Evolutionary conservation across 2,329 filamentous ascomycete species (phyloP).

Genomic region (Stagonosporopsis vannaccii): DNA sequence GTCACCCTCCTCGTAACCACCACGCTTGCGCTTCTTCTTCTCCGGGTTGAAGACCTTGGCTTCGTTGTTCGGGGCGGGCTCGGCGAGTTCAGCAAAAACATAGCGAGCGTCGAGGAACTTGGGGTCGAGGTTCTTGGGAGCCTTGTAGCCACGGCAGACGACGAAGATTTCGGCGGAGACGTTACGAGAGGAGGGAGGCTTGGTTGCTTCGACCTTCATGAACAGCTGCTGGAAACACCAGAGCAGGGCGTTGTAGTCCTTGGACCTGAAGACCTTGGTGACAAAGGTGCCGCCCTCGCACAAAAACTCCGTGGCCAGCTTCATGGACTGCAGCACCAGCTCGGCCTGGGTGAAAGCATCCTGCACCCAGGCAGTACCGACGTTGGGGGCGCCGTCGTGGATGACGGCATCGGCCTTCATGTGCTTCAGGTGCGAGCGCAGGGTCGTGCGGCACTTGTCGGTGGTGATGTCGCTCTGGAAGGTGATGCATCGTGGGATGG

Average conservation of each 20-base stretch:
- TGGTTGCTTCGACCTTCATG: conserved; percentile 93
- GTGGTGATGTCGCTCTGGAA: conserved; percentile 99
- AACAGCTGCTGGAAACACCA: conserved; percentile 99
- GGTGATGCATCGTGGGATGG: conserved; percentile 90
- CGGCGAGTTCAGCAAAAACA: conserved; percentile 91
- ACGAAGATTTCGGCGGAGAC: conserved; percentile 99
- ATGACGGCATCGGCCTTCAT: conserved; percentile 96
- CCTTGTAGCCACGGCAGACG: conserved; percentile 93
- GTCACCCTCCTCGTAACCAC: conserved; percentile 96
- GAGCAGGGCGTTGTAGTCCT: conserved; percentile 93
- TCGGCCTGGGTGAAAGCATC: conserved; percentile 98
- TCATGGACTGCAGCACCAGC: conserved; percentile 86
- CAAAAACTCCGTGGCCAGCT: conserved; percentile 92
- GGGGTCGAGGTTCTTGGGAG: conserved; percentile 90
- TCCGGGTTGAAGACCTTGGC: conserved; percentile 98
- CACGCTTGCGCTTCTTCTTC: conserved; percentile 94
- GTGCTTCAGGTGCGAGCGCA: conserved; percentile 88
- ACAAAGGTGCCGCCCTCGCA: conserved; percentile 82
- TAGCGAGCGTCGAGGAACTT: conserved; percentile 87
- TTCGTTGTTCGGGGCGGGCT: conserved; percentile 89
- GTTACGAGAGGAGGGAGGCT: conserved; percentile 93
- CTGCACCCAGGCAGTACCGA: conserved; percentile 97
- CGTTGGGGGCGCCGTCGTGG: conserved; percentile 96
- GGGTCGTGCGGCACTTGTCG: conserved; percentile 90
- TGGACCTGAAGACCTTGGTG: conserved; percentile 96